Base-by-base conservation (phyloP, 768 basidiomycete species). In the Hemileccinum impolitum region DNA sequence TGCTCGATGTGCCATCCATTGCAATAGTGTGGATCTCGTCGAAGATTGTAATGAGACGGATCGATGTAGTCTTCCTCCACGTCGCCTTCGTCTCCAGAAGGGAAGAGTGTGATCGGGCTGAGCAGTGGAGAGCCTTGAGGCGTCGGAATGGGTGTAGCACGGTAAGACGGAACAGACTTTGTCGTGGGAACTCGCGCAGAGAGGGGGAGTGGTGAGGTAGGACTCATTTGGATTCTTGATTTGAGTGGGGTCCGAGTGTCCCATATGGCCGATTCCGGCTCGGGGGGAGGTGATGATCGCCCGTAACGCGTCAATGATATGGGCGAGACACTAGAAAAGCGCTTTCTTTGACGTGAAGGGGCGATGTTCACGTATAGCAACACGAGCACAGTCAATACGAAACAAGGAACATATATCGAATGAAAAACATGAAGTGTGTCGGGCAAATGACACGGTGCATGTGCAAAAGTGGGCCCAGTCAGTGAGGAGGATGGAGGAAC, bases 391-490 rank as follows among this genome's bases (percentile, higher is more conserved):
- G 84, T 81, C 32, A 87, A 53, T 48, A 80, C 35, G n/a, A 80
- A 62, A 35, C 79, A 74, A 6, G 88, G 83, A n/a, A 80, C 51
- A 66, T 94, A 93, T 37, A 81, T 65, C 36, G 73, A 70, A 15
- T 70, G 70, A 65, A 87, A 84, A 30, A 90, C 76, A 18, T 70
- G 70, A 42, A 70, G 68, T 47, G 85, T 83, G 56, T 89, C 79
- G 0, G 94, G 94, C n/a, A 95, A 75, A 58, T 81, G 69, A 66
- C 94, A 96, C 0, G 82, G 77, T n/a, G 68, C 65, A 55, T 91
- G 85, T 19, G 78, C 76, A 51, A 84, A 75, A 1, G 84, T 80
- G 26, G 68, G 62, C 21, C 67, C 51, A 43, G 52, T 43, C 1
- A 61, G 52, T n/a, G 65, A 53, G n/a, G 56, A 55, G 17, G 56